These are phyloP conservation scores for Cucumis cinereus DNA, from an alignment of 306 rosid genomes.

Conservation along the genomic window DNA sequence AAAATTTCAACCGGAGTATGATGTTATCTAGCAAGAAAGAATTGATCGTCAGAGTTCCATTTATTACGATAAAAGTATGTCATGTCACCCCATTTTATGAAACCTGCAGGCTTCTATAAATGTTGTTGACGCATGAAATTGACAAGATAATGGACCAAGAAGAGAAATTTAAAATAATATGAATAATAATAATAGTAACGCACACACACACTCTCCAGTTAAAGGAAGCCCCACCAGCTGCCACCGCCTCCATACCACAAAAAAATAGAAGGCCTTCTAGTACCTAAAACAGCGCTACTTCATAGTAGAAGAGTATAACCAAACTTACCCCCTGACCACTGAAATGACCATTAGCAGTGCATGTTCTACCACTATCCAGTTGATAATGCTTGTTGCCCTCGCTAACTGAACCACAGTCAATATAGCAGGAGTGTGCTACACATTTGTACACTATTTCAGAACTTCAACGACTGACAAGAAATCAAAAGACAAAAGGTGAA, in stretches of 20 bases:
- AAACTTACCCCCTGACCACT: slow-evolving; percentile 32
- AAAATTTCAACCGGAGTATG: background rate
- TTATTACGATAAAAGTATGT: background rate
- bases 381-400: slow-evolving; percentile 20
- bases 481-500: background rate
- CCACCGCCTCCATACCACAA: background rate
- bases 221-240: background rate
- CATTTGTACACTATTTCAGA: background rate
- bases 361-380: slow-evolving; percentile 19
- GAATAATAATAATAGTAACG: no score
- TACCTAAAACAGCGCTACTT: background rate
- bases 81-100: background rate
- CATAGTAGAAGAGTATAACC: slow-evolving; percentile 5
- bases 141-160: background rate
- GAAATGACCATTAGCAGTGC: slow-evolving; percentile 25
- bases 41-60: background rate
- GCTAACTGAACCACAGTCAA: slow-evolving; percentile 29
- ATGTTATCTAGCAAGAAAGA: background rate
- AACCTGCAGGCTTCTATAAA: background rate
- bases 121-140: background rate
- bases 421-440: background rate
- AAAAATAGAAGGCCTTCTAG: background rate
- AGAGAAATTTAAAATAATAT: background rate
- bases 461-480: background rate
- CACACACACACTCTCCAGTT: background rate